Percentiles rank a stretch among this genome's conserved stretches.
These are phyloP conservation scores for Xanthoconium purpureum DNA, from an alignment of 768 basidiomycete genomes.

Conservation along the genomic window DNA sequence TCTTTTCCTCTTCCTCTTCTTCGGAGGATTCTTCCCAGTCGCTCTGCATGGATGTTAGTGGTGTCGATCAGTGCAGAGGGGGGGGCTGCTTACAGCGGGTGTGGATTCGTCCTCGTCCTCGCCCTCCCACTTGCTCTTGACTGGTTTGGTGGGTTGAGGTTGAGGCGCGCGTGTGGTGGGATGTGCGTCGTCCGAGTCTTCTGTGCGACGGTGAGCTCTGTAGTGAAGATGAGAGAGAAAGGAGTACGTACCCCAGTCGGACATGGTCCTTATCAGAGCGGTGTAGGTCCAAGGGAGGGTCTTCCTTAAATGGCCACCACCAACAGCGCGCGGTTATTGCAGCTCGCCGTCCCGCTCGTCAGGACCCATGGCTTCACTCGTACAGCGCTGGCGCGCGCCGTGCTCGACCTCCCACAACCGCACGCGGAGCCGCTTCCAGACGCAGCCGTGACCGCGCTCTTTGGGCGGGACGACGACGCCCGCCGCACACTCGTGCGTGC, in stretches of 20 bases:
- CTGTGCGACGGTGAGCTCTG: conserved; percentile 32
- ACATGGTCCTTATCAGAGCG: conserved; percentile 27
- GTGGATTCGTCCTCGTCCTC: conserved; percentile 86
- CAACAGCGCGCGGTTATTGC: conserved; percentile 42
- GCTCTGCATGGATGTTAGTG: conserved; percentile 50
- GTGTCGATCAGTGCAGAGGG: not conserved
- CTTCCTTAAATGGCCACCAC: conserved; percentile 8
- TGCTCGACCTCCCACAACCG: conserved; percentile 46
- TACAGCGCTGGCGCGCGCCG: conserved; percentile 62
- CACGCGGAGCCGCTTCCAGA: conserved; percentile 66
- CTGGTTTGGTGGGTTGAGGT: conserved; percentile 22
- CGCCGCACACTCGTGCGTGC: conserved; percentile 61
- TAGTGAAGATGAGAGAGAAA: conserved; percentile 3
- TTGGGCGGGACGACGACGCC: conserved; percentile 68
- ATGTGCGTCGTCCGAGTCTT: conserved; percentile 38
- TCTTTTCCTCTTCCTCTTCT: conserved; percentile 70
- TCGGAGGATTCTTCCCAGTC: conserved; percentile 91
- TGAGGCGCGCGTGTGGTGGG: conserved; percentile 9
- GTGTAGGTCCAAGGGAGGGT: not conserved
- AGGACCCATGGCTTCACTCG: conserved; percentile 72
- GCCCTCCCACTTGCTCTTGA: conserved; percentile 77
- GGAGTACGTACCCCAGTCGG: conserved; percentile 44
- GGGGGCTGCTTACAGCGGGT: conserved; percentile 57
- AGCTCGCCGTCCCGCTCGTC: conserved; percentile 63
- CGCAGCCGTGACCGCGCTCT: conserved; percentile 65